A percentile compares a stretch with the other conserved stretches of the same genome.
Conservation (phyloP, 83 land plant genomes). For the Diphasiastrum complanatum region DNA sequence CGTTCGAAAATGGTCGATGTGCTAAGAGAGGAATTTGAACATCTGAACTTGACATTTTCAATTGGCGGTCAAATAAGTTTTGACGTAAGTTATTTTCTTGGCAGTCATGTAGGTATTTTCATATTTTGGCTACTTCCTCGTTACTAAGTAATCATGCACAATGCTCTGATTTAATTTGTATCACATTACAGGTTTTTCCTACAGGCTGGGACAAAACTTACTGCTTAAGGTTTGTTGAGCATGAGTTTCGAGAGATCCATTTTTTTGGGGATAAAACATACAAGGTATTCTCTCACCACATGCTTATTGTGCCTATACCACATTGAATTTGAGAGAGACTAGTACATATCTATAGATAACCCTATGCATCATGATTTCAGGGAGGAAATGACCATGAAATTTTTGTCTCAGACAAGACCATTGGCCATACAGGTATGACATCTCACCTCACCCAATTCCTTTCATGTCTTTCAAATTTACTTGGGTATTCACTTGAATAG, state of each 20-base stretch:
- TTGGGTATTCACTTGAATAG: too few relatives aligned
- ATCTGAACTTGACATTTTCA: constrained; percentile 75
- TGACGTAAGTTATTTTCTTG: constrained; percentile 52
- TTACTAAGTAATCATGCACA: too few relatives aligned
- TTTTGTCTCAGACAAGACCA: constrained; percentile 63
- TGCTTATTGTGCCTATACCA: background rate
- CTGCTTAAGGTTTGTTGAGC: constrained; percentile 77
- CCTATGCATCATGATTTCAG: constrained; percentile 24
- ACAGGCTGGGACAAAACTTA: constrained; percentile 97
- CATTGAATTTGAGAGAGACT: background rate
- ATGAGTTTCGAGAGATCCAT: constrained; percentile 73
- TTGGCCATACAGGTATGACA: constrained; percentile 77
- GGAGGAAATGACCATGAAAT: constrained; percentile 96
- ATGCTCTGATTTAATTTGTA: too few relatives aligned
- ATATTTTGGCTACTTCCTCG: background rate
- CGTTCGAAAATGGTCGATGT: constrained; percentile 75
- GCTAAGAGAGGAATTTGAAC: constrained; percentile 74
- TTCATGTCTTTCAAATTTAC: too few relatives aligned
- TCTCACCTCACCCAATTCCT: too few relatives aligned
- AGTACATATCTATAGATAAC: background rate
- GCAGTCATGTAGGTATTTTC: background rate
- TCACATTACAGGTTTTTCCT: constrained; percentile 69
- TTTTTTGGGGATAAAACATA: constrained; percentile 96
- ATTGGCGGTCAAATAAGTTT: constrained; percentile 98
- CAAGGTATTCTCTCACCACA: constrained; percentile 43